Conservation (phyloP, 2,329 filamentous ascomycete species). For the Xylariaceae sp. region DNA sequence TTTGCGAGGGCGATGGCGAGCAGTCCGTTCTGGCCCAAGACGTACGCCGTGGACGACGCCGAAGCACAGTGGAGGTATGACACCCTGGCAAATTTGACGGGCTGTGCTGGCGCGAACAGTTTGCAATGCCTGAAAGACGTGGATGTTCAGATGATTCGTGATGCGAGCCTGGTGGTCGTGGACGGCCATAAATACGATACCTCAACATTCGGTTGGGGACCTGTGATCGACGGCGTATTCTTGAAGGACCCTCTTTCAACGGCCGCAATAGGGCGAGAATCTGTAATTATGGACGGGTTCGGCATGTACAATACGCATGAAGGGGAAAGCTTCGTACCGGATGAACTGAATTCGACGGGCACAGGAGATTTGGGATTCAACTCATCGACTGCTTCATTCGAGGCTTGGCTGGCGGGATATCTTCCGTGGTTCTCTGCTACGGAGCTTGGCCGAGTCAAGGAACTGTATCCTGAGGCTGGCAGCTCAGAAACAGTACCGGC, state of each 20-base stretch:
- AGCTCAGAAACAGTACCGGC: conserved; percentile 39
- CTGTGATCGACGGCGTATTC: conserved; percentile 55
- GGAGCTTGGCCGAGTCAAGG: conserved; percentile 36
- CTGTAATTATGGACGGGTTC: conserved; percentile 34
- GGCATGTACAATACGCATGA: conserved; percentile 61
- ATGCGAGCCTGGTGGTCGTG: conserved; percentile 46
- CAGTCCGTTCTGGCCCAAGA: conserved; percentile 57
- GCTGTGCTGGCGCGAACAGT: conserved; percentile 41
- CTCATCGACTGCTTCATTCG: conserved; percentile 43
- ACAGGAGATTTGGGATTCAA: conserved; percentile 42
- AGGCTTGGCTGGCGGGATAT: conserved; percentile 49
- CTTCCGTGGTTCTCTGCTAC: conserved; percentile 40
- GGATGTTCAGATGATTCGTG: conserved; percentile 48
- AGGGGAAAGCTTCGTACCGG: conserved; percentile 57
- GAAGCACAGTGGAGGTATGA: conserved; percentile 49
- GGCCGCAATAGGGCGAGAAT: conserved; percentile 16
- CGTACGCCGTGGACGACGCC: conserved; percentile 45
- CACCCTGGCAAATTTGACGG: conserved; percentile 39
- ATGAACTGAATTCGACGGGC: conserved; percentile 35
- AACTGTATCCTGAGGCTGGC: conserved; percentile 44
- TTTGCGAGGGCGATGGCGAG: conserved; percentile 45
- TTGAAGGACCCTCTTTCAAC: conserved; percentile 43
- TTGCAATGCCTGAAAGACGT: conserved; percentile 50
- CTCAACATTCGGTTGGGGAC: conserved; percentile 55
- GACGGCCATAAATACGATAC: conserved; percentile 49